These are phyloP conservation scores for Puccinellia tenuiflora DNA, from an alignment of 176 grass and related monocot genomes.

Conservation along the genomic window DNA sequence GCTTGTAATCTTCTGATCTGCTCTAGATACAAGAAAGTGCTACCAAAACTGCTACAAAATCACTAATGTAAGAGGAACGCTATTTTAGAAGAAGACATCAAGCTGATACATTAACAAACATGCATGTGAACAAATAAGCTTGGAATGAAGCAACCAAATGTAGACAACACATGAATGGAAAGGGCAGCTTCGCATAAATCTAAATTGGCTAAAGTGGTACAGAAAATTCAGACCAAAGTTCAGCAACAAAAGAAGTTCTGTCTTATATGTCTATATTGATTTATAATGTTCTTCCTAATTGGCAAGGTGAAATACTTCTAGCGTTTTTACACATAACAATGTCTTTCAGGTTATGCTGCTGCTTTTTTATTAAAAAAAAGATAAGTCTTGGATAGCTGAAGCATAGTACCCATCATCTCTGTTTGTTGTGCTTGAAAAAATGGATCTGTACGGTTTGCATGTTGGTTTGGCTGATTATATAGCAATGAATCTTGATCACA, in stretches of 20 bases:
- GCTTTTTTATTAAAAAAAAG: not conserved
- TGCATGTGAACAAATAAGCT: too few relatives aligned
- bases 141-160: too few relatives aligned
- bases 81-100: too few relatives aligned
- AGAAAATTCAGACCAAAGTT: not conserved
- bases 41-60: too few relatives aligned
- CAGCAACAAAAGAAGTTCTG: not conserved
- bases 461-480: conserved; percentile 28
- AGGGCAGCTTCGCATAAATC: not conserved
- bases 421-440: conserved; percentile 63
- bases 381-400: not conserved
- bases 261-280: not conserved
- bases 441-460: conserved; percentile 30
- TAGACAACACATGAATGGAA: too few relatives aligned
- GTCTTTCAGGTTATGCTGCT: not conserved
- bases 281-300: not conserved
- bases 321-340: not conserved
- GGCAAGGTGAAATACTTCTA: not conserved
- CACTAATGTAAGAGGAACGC: too few relatives aligned
- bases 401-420: conserved; percentile 56
- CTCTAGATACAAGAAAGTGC: too few relatives aligned
- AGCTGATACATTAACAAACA: too few relatives aligned
- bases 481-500: conserved; percentile 72
- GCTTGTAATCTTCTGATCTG: too few relatives aligned
- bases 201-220: not conserved